Base-by-base conservation (phyloP, 441 rosid genomes). In the Eutrema salsugineum region DNA sequence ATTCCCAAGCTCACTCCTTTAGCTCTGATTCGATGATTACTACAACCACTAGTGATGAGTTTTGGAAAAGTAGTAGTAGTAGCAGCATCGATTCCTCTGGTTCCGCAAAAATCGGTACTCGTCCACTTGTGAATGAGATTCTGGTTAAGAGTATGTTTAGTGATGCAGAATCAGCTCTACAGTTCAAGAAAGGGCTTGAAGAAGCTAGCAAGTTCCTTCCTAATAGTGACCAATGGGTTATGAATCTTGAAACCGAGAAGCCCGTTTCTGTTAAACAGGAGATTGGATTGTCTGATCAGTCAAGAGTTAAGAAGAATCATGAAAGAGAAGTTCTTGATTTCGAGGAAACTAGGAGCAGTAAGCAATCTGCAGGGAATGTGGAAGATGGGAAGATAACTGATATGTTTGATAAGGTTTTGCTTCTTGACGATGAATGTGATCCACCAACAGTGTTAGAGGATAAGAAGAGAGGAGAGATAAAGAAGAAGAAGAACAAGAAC, bases 391-490 rank as follows among this genome's bases (percentile, higher is more conserved):
- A 83, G 20, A 42, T 87, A 28, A 69, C 84, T 0, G 89, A 85
- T 3, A 24, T 74, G 85, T 83, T 90, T 39, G 96, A 90, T 77
- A 84, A 85, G 74, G 90, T 88, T 42, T 67, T 89, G 78, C 87
- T 90, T 42, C 79, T 54, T 69, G 81, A 79, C 9, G 40, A 33
- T 0, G 57, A 71, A 15, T 77, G 69, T 16, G 58, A 49, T 65
- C 72, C 78, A 5, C 11, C 24, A 8, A 70, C 74, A 2, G 16
- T 61, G 53, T 15, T 65, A n/a, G 27, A 38, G 27, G 32, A 15
- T 2, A 36, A 63, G 70, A 67, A 75, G 48, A 39, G 14, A 17
- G 61, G 39, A 35, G 50, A 5, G 77, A 35, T 28, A 70, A 77
- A 48, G 42, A 28, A 55, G 65, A 63, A 73, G 55, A 38, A 50